Conservation (phyloP, 2,329 filamentous ascomycete species). For the Colletotrichum falcatum region DNA sequence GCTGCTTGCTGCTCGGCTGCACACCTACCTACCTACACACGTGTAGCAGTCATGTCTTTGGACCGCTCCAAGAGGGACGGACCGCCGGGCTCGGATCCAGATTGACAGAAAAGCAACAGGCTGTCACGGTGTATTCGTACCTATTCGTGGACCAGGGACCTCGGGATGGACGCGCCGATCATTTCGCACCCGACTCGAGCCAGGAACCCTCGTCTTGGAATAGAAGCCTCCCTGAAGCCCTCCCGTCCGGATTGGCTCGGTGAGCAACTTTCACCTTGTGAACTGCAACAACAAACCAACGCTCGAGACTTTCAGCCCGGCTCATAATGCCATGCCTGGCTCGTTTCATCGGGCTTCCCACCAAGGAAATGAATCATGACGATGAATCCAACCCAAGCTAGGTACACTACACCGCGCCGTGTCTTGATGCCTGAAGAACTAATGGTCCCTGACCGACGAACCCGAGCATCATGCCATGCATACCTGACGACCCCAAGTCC, state of each 20-base stretch:
- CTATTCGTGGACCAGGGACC: slow-evolving; percentile 17
- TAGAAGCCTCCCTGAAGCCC: slow-evolving; percentile 8
- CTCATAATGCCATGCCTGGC: background rate
- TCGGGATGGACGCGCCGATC: slow-evolving; percentile 37
- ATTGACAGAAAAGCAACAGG: background rate
- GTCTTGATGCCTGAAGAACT: slow-evolving; percentile 33
- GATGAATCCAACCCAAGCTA: slow-evolving; percentile 17
- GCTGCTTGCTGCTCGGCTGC: slow-evolving; percentile 1
- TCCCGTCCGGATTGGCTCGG: slow-evolving; percentile 26
- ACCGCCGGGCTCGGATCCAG: background rate
- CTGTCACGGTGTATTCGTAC: background rate
- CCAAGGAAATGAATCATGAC: slow-evolving; percentile 25
- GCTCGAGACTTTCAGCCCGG: background rate
- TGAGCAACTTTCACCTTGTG: slow-evolving; percentile 23
- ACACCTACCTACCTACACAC: no score
- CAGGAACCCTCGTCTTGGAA: slow-evolving; percentile 38
- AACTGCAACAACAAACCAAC: slow-evolving; percentile 20
- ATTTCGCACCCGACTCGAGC: slow-evolving; percentile 32
- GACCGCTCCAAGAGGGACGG: slow-evolving; percentile 2
- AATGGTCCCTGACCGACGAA: slow-evolving; percentile 1
- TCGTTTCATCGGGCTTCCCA: slow-evolving; percentile 23
- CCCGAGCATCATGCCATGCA: background rate
- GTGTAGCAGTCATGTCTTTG: slow-evolving; percentile 9
- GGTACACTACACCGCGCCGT: slow-evolving; percentile 19
- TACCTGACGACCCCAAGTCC: background rate